These are phyloP conservation scores for Basipetospora chlamydospora DNA, from an alignment of 2,329 filamentous ascomycete species.

Conservation along the genomic window DNA sequence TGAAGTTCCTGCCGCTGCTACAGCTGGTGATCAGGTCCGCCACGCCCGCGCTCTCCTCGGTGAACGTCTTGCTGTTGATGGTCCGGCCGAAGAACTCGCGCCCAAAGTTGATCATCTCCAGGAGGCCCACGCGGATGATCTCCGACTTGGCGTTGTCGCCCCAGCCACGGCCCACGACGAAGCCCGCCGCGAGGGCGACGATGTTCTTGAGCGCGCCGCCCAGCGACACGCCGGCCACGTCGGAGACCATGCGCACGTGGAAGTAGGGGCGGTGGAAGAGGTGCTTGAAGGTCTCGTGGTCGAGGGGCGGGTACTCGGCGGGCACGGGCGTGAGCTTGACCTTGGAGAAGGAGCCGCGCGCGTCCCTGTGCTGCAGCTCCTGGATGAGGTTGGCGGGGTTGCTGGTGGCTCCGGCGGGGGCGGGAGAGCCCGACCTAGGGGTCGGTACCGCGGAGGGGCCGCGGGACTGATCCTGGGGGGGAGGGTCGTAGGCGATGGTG, in stretches of 20 bases:
- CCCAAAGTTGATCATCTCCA: slow-evolving; percentile 95
- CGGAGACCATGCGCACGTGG: slow-evolving; percentile 83
- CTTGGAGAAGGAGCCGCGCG: slow-evolving; percentile 50
- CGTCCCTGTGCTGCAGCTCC: slow-evolving; percentile 52
- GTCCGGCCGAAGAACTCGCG: slow-evolving; percentile 82
- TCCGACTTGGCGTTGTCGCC: slow-evolving; percentile 98
- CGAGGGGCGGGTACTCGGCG: slow-evolving; percentile 68
- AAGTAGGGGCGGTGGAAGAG: slow-evolving; percentile 97
- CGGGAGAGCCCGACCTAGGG: slow-evolving; percentile 29
- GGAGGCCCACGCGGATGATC: slow-evolving; percentile 86
- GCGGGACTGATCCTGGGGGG: slow-evolving; percentile 62
- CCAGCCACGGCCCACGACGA: slow-evolving; percentile 91
- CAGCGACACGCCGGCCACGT: slow-evolving; percentile 93
- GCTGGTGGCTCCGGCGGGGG: slow-evolving; percentile 29
- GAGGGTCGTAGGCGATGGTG: slow-evolving; percentile 90
- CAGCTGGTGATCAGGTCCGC: slow-evolving; percentile 93
- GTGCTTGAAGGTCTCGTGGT: slow-evolving; percentile 67
- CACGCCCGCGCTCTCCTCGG: slow-evolving; percentile 89
- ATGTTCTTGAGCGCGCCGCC: slow-evolving; percentile 95
- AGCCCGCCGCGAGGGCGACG: slow-evolving; percentile 84
- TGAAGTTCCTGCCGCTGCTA: slow-evolving; percentile 83
- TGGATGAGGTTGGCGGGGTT: slow-evolving; percentile 35
- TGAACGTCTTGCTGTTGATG: slow-evolving; percentile 73
- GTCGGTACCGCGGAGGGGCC: slow-evolving; percentile 41
- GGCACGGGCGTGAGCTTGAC: slow-evolving; percentile 64